Conservation (phyloP, 768 basidiomycete species). For the Suillus ampliporus region DNA sequence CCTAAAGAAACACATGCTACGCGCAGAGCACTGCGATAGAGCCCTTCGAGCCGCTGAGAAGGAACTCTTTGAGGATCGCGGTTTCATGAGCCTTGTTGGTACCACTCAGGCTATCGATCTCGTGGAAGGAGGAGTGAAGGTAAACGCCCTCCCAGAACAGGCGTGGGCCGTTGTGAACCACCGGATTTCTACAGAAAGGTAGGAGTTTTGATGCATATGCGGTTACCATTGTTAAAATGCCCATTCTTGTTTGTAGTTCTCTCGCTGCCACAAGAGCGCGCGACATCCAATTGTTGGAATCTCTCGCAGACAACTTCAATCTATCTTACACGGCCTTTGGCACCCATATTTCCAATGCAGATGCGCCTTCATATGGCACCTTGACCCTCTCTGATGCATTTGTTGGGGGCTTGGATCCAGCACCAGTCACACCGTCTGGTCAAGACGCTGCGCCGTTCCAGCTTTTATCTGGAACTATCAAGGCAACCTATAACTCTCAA, state of each 20-base stretch:
- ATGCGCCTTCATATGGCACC: constrained; percentile 45
- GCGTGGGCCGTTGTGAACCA: constrained; percentile 75
- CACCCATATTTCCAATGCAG: constrained; percentile 37
- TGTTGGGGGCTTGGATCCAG: constrained; percentile 60
- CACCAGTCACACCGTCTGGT: constrained; percentile 60
- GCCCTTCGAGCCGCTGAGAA: constrained; percentile 16
- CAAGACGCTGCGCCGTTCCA: constrained; percentile 45
- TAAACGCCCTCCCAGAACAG: constrained; percentile 79
- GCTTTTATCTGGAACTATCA: constrained; percentile 67
- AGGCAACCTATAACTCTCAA: constrained; percentile 60
- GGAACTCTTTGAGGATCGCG: constrained; percentile 5
- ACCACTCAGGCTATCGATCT: constrained; percentile 84
- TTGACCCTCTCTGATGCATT: constrained; percentile 57
- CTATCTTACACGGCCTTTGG: constrained; percentile 69
- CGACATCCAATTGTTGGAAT: constrained; percentile 47
- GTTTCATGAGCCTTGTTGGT: constrained; percentile 51
- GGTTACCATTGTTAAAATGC: not conserved
- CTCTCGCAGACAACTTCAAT: constrained; percentile 58
- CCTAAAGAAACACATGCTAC: constrained; percentile 52
- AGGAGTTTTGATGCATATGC: constrained; percentile 12
- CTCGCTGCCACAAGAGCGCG: constrained; percentile 50
- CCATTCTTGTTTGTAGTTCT: constrained; percentile 25
- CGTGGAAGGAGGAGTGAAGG: constrained; percentile 69
- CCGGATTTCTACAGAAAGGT: constrained; percentile 68
- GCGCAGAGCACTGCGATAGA: constrained; percentile 24